These are phyloP conservation scores for Coniosporium tulheliwenetii DNA, from an alignment of 2,329 filamentous ascomycete genomes.

Conservation along the genomic window DNA sequence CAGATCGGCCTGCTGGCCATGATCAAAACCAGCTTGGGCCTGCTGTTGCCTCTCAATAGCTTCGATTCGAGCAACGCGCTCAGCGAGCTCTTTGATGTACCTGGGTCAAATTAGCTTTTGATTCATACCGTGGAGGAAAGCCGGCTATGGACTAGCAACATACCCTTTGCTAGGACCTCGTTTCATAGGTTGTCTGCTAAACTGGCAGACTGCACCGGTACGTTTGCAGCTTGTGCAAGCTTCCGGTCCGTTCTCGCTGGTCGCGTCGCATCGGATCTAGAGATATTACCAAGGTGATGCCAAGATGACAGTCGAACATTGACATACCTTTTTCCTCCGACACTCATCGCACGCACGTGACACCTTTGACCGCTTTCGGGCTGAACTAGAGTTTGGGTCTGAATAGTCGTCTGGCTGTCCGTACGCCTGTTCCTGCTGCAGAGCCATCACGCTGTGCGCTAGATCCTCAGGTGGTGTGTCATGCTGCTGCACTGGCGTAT, in stretches of 20 bases:
- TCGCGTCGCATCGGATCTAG: constrained; percentile 69
- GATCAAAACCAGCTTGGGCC: constrained; percentile 9
- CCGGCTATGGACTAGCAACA: constrained; percentile 7
- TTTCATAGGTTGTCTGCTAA: constrained; percentile 78
- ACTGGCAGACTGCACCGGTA: constrained; percentile 62
- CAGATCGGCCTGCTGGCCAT: constrained; percentile 10
- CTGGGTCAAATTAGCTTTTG: constrained; percentile 21
- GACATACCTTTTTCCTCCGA: constrained; percentile 6
- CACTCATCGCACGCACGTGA: constrained; percentile 9
- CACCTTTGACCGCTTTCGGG: constrained; percentile 6
- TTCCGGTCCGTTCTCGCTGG: constrained; percentile 54
- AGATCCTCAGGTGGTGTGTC: constrained; percentile 1
- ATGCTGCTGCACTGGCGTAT: background rate
- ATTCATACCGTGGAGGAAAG: background rate
- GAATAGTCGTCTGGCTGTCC: background rate
- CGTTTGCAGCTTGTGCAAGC: constrained; percentile 72
- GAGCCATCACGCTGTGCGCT: background rate
- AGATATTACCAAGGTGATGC: constrained; percentile 3
- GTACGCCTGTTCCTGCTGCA: background rate
- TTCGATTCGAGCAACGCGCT: constrained; percentile 74
- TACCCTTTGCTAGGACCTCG: constrained; percentile 80
- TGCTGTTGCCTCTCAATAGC: constrained; percentile 25
- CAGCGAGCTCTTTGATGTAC: constrained; percentile 84
- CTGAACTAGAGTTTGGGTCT: constrained; percentile 1
- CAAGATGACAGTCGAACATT: background rate